Evolutionary conservation across 1,284 basidiomycete species (phyloP).

Genomic region (Fomitopsis pinicola): DNA sequence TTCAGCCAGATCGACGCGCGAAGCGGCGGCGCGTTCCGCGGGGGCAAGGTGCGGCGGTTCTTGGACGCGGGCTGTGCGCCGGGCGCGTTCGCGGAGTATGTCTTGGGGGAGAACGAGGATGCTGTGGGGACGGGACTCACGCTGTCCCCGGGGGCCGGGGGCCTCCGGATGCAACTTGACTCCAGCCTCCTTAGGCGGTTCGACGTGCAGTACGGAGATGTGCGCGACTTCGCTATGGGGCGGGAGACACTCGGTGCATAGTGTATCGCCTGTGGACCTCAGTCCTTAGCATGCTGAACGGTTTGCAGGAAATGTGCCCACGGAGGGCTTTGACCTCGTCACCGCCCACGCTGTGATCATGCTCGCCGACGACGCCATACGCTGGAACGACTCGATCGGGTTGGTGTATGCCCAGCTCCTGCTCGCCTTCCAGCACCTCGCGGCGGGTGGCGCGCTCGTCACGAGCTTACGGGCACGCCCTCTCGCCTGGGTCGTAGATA

Average conservation of each 20-base stretch:
- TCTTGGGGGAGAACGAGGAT: conserved; percentile 7
- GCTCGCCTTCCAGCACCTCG: not conserved
- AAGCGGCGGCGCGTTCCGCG: not conserved
- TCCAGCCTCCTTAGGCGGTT: conserved; percentile 2
- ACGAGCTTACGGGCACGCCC: not conserved
- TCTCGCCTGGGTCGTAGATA: not conserved
- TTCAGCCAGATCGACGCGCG: no score
- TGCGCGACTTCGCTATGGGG: conserved; percentile 1
- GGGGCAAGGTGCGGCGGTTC: not conserved
- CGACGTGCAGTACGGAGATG: conserved; percentile 2
- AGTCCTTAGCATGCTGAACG: not conserved
- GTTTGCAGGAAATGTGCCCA: not conserved
- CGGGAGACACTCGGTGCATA: not conserved
- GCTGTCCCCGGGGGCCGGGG: not conserved
- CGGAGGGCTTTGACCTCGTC: conserved; percentile 11
- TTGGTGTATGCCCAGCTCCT: not conserved
- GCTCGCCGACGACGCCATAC: conserved; percentile 7
- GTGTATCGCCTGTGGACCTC: not conserved
- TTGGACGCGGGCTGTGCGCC: conserved; percentile 14
- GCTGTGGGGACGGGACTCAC: conserved; percentile 13
- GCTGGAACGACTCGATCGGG: not conserved
- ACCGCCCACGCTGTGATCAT: not conserved
- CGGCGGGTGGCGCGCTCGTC: not conserved
- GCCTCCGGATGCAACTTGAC: conserved; percentile 1
- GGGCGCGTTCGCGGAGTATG: conserved; percentile 14